Conservation (phyloP, 306 rosid genomes). For the Ormosia semicastrata region DNA sequence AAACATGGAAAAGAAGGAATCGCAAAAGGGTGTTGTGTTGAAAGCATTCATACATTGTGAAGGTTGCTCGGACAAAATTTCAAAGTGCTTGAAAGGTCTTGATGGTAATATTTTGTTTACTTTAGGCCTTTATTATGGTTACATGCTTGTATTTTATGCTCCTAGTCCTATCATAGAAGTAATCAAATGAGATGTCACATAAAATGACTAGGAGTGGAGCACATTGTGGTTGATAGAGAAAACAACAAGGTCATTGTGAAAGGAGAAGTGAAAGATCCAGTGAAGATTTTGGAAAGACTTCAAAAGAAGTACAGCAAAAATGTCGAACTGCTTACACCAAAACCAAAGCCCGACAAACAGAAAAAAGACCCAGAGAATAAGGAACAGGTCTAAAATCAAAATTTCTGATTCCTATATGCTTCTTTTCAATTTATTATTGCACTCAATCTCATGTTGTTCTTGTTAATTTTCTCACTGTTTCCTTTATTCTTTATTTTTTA, state of each 20-base stretch:
- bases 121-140: neutral
- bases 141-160: neutral
- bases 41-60: slow-evolving; percentile 83
- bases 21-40: slow-evolving; percentile 43
- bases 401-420: neutral
- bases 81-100: slow-evolving; percentile 51
- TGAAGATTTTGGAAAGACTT: slow-evolving; percentile 51
- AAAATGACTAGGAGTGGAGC: slow-evolving; percentile 54
- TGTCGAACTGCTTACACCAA: slow-evolving; percentile 63
- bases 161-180: neutral
- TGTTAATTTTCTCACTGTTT: neutral
- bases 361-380: slow-evolving; percentile 30
- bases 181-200: neutral
- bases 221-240: slow-evolving; percentile 49
- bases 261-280: slow-evolving; percentile 62
- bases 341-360: slow-evolving; percentile 14
- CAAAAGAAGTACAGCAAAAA: slow-evolving; percentile 62
- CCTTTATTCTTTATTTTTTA: neutral
- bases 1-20: slow-evolving; percentile 17
- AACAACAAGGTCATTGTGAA: slow-evolving; percentile 49
- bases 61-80: slow-evolving; percentile 57
- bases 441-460: neutral
- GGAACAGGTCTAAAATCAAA: slow-evolving; percentile 28
- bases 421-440: neutral
- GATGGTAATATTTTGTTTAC: slow-evolving; percentile 42